phyloP scores from a whole-genome alignment of 192 early-diverging fungal genomes.

The Phycomyces blakesleeanus region DNA sequence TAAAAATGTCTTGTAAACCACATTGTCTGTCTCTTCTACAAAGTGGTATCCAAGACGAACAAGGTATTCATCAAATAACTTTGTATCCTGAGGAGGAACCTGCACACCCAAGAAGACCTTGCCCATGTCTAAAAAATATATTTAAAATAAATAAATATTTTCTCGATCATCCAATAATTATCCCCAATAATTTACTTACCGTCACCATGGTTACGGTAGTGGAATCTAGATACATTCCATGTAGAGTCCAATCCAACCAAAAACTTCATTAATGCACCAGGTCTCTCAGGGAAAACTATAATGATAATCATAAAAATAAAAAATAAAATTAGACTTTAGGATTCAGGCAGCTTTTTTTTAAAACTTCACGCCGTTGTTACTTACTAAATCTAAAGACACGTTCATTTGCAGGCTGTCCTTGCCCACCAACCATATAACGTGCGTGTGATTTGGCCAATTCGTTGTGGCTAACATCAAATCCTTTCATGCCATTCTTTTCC shows the following conservation, averaged over 20 bases:
- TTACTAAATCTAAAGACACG: slow-evolving; percentile 82
- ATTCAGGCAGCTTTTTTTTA: too few relatives aligned
- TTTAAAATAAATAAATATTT: neutral
- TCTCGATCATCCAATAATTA: too few relatives aligned
- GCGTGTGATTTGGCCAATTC: slow-evolving; percentile 97
- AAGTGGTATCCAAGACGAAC: slow-evolving; percentile 79
- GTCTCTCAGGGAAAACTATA: slow-evolving; percentile 87
- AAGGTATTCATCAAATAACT: slow-evolving; percentile 74
- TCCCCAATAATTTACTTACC: too few relatives aligned
- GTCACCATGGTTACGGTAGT: slow-evolving; percentile 95
- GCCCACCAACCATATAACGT: slow-evolving; percentile 87
- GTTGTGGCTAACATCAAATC: slow-evolving; percentile 83
- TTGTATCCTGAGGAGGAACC: slow-evolving; percentile 63
- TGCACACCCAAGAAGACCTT: slow-evolving; percentile 93
- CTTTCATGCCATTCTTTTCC: slow-evolving; percentile 58
- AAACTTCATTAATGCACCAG: slow-evolving; percentile 89
- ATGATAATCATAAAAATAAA: neutral
- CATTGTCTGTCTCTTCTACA: slow-evolving; percentile 91
- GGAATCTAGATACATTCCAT: slow-evolving; percentile 89
- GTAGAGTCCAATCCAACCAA: slow-evolving; percentile 60
- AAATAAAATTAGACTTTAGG: too few relatives aligned
- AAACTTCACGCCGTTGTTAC: neutral
- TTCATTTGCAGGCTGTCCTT: slow-evolving; percentile 74
- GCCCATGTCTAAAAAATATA: slow-evolving; percentile 66
- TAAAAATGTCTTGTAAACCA: slow-evolving; percentile 85